Percentiles rank a stretch among this genome's conserved stretches.
phyloP scores from a whole-genome alignment of 2,329 filamentous ascomycete genomes.

The Ilyonectria destructans region DNA sequence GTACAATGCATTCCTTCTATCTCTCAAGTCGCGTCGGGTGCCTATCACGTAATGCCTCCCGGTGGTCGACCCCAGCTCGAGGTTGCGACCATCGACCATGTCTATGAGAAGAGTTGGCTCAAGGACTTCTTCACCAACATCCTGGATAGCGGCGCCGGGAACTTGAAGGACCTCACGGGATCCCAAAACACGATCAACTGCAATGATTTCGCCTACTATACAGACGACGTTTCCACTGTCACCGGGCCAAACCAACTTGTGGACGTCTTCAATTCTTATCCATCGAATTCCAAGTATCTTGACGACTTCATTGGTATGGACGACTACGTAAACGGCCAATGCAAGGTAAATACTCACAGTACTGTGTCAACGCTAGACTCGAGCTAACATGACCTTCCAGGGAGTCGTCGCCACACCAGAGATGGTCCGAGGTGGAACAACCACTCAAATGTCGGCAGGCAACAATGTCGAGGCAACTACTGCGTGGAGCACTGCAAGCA shows the following conservation, averaged over 20 bases:
- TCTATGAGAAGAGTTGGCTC: constrained; percentile 37
- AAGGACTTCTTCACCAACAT: constrained; percentile 24
- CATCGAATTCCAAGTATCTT: background rate
- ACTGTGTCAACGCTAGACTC: no score
- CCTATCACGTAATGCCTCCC: background rate
- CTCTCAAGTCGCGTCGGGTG: background rate
- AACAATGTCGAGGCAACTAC: background rate
- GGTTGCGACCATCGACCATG: constrained; percentile 26
- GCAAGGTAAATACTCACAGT: constrained; percentile 23
- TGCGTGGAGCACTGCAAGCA: background rate
- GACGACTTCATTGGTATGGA: constrained; percentile 35
- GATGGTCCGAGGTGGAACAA: background rate
- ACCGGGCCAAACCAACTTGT: background rate
- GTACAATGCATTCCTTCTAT: constrained; percentile 8
- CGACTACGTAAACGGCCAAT: constrained; percentile 12
- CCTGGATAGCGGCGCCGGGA: background rate
- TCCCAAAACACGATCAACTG: constrained; percentile 26
- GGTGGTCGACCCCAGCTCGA: no score
- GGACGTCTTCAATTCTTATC: constrained; percentile 22
- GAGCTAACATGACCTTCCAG: constrained; percentile 5
- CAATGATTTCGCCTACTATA: constrained; percentile 24
- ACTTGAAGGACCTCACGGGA: background rate
- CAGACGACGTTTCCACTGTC: background rate
- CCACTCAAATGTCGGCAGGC: background rate
- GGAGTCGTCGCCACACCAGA: background rate